Percentiles rank a stretch among this genome's conserved stretches.
Evolutionary conservation across 768 basidiomycete genomes (phyloP).

Genomic region (Naganishia vaughanmartiniae): DNA sequence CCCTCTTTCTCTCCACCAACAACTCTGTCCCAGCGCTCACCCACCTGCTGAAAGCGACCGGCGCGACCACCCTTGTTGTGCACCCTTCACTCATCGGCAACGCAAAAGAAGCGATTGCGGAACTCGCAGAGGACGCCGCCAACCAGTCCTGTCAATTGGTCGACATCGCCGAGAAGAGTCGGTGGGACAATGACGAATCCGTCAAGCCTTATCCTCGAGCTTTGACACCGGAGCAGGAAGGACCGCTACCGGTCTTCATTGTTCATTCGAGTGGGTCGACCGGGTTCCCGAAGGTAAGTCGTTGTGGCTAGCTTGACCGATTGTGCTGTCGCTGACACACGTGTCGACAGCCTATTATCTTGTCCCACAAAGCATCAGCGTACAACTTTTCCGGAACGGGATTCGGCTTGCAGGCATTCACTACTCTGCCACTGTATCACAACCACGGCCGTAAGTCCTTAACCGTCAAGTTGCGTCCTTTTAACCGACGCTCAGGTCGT

Average conservation of each 20-base stretch:
- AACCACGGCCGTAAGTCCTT: slow-evolving; percentile 45
- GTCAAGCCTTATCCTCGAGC: slow-evolving; percentile 31
- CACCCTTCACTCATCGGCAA: not conserved
- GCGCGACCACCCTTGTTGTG: slow-evolving; percentile 10
- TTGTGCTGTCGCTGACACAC: not conserved
- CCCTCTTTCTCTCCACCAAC: slow-evolving; percentile 21
- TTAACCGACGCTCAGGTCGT: not conserved
- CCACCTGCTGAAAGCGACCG: slow-evolving; percentile 24
- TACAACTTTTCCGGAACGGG: slow-evolving; percentile 53
- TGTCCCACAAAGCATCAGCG: slow-evolving; percentile 54
- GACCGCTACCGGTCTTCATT: slow-evolving; percentile 51
- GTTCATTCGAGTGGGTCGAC: slow-evolving; percentile 56
- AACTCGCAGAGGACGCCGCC: slow-evolving; percentile 22
- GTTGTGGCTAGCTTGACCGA: not conserved
- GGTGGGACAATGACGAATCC: slow-evolving; percentile 8
- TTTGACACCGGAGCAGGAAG: slow-evolving; percentile 52
- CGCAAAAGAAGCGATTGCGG: slow-evolving; percentile 3
- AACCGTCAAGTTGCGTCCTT: not conserved
- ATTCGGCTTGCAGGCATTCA: slow-evolving; percentile 52
- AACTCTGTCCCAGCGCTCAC: slow-evolving; percentile 4
- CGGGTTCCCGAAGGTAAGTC: slow-evolving; percentile 54
- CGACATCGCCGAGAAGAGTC: slow-evolving; percentile 6
- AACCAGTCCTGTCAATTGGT: slow-evolving; percentile 7
- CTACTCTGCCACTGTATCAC: slow-evolving; percentile 55
- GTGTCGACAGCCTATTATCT: slow-evolving; percentile 51